Conservation (phyloP, 768 basidiomycete genomes). For the Pluteus cervinus region DNA sequence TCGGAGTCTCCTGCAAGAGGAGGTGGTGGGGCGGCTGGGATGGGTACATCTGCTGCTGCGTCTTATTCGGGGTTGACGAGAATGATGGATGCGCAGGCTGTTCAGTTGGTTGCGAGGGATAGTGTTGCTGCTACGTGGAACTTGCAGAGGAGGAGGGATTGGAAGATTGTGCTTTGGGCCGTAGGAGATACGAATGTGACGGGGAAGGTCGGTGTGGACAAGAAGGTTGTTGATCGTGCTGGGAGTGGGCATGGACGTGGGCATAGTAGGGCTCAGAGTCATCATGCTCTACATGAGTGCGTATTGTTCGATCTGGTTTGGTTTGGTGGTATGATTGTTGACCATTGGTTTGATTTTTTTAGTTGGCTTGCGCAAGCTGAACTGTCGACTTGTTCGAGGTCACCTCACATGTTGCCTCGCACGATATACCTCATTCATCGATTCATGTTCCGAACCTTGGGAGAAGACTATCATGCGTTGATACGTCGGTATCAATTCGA, state of each 20-base stretch:
- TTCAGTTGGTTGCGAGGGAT: conserved; percentile 33
- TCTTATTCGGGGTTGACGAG: conserved; percentile 1
- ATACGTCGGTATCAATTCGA: conserved; percentile 59
- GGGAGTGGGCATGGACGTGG: conserved; percentile 2
- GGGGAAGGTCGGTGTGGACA: too few relatives aligned
- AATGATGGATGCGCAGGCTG: conserved; percentile 14
- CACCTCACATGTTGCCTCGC: conserved; percentile 56
- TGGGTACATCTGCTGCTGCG: conserved; percentile 1
- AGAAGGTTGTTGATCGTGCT: conserved; percentile 1
- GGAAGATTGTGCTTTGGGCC: conserved; percentile 42
- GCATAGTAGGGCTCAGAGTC: conserved; percentile 11
- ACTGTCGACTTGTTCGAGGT: conserved; percentile 64
- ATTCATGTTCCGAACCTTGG: conserved; percentile 72
- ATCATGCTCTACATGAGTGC: conserved; percentile 34
- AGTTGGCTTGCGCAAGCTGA: conserved; percentile 80
- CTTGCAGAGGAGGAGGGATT: conserved; percentile 43
- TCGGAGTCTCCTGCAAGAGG: not conserved
- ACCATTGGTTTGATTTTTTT: conserved; percentile 3
- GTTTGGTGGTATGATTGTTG: conserved; percentile 7
- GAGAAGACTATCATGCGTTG: conserved; percentile 77
- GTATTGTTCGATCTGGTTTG: conserved; percentile 9
- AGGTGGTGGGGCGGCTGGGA: conserved; percentile 1
- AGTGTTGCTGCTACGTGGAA: conserved; percentile 59
- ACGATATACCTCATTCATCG: conserved; percentile 83
- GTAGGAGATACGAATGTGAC: not conserved